Evolutionary conservation across 441 rosid genomes (phyloP), one percentile per base, ranked within the genome.

Genomic region (Gossypium davidsonii): DNA sequence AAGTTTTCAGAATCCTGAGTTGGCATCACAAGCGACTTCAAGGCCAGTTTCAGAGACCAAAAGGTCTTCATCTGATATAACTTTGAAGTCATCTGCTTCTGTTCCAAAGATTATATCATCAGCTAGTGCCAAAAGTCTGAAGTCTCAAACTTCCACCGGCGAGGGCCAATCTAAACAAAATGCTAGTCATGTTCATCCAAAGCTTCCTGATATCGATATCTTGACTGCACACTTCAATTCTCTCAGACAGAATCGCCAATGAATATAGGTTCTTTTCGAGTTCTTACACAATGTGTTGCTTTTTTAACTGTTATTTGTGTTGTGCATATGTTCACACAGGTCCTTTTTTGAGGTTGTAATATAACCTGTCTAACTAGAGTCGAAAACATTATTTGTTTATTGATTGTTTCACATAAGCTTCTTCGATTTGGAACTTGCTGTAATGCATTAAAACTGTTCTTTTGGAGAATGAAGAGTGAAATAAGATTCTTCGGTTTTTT

Each of bases 171-270:
- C 85, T 17, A 82, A 61, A 70, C 87, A 79, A 74, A 83, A 76
- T 80, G 88, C 92, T 46, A 85, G 89, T 76, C 98, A 94, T 73
- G 97, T 92, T 75, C 98, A 94, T 76, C 98, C 98, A 14, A 94
- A 94, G 73, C 98, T 92, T 78, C 97, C 97, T 1, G 98, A 94
- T 51, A 88, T 77, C 46, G 97, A 94, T 14, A 61, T 76, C 55
- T 52, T 94, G 9, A 72, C 85, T 17, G 94, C 97, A 15, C 85
- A 79, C 68, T 75, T 92, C 0, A 84, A 83, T 72, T 81, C 94
- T 57, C 82, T 88, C 25, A 85, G 93, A 57, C 79, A 81, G 61
- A 86, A 78, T 68, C 88, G 78, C 12, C 82, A 78, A 42, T 92
- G 78, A 89, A 67, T 48, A 56, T 67, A 67, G 62, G 14, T 48